These are phyloP conservation scores for Tetragonia tetragonoides DNA, from an alignment of 148 eudicot genomes.

Conservation along the genomic window DNA sequence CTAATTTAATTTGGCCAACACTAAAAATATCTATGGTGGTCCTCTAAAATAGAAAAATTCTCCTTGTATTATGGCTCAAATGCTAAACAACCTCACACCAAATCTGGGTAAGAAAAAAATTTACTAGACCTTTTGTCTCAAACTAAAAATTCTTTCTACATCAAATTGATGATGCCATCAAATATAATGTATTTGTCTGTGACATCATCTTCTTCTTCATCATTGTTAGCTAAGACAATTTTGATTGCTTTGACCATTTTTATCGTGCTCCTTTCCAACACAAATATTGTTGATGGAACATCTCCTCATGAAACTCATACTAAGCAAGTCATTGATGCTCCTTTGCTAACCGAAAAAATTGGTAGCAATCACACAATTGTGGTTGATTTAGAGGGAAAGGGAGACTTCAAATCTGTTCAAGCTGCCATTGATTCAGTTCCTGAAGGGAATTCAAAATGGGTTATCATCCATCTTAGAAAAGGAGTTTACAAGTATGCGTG, in stretches of 20 bases:
- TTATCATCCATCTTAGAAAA: slow-evolving; percentile 63
- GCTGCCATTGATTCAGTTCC: slow-evolving; percentile 78
- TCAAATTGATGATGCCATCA: not conserved
- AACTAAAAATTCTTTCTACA: not conserved
- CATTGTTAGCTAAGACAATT: slow-evolving; percentile 15
- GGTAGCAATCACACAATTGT: slow-evolving; percentile 41
- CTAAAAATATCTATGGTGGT: slow-evolving; percentile 12
- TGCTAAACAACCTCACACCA: not conserved
- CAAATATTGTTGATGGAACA: slow-evolving; percentile 30
- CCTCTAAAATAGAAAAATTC: slow-evolving; percentile 18
- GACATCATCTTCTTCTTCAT: not conserved
- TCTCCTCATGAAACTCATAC: slow-evolving; percentile 11
- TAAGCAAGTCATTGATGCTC: slow-evolving; percentile 34
- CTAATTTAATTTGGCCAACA: not conserved
- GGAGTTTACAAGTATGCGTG: slow-evolving; percentile 53
- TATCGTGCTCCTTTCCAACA: slow-evolving; percentile 6
- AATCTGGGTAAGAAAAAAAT: slow-evolving; percentile 8
- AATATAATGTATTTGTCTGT: slow-evolving; percentile 17
- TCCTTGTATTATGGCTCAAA: slow-evolving; percentile 22
- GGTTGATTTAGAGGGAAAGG: slow-evolving; percentile 64
- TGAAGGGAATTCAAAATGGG: slow-evolving; percentile 65
- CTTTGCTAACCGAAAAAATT: slow-evolving; percentile 40
- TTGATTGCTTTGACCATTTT: slow-evolving; percentile 22
- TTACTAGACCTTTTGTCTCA: slow-evolving; percentile 12
- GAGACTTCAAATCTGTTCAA: slow-evolving; percentile 68